Conservation (phyloP, 2,329 filamentous ascomycete species). For the Cryphonectria parasitica region DNA sequence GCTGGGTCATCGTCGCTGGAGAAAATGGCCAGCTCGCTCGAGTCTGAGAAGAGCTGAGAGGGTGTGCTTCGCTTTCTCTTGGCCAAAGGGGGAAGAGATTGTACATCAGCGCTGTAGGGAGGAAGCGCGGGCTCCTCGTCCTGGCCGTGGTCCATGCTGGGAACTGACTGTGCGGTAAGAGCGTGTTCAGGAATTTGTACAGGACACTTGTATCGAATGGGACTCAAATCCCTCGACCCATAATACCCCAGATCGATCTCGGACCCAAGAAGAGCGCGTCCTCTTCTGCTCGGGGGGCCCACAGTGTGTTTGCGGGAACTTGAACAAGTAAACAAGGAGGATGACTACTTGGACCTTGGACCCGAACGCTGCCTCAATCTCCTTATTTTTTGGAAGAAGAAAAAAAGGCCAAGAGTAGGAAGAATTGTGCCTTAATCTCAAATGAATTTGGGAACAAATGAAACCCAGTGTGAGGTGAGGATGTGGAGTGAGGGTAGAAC, state of each 20-base stretch:
- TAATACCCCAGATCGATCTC: background rate
- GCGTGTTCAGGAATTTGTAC: background rate
- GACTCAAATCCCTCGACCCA: background rate
- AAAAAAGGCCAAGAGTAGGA: background rate
- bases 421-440: background rate
- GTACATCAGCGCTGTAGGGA: conserved; percentile 40
- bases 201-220: background rate
- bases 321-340: background rate
- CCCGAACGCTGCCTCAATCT: background rate
- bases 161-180: too few relatives aligned
- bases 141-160: conserved; percentile 46
- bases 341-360: too few relatives aligned
- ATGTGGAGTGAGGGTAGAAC: background rate
- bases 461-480: background rate
- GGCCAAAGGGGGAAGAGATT: conserved; percentile 43
- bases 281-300: background rate
- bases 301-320: background rate
- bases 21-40: conserved; percentile 72
- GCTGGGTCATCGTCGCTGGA: conserved; percentile 73
- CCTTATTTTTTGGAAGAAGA: background rate
- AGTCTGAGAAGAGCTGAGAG: conserved; percentile 55
- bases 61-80: conserved; percentile 45
- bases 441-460: background rate
- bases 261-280: background rate
- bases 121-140: conserved; percentile 45